Conservation (phyloP, 2,329 filamentous ascomycete species). For the Ambrosiella beaveri region DNA sequence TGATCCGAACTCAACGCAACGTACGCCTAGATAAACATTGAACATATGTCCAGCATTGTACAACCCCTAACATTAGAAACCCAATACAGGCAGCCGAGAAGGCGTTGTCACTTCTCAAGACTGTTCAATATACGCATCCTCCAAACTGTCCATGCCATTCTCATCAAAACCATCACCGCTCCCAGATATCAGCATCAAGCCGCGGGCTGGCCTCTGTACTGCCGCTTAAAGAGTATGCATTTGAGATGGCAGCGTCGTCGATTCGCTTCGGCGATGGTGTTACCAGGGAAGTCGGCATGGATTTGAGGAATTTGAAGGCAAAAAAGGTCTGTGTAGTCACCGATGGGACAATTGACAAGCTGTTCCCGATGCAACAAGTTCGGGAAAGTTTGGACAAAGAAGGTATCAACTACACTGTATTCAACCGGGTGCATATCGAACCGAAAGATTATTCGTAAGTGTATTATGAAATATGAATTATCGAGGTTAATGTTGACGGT, state of each 20-base stretch:
- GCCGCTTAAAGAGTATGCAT: constrained; percentile 79
- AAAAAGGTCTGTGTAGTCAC: constrained; percentile 86
- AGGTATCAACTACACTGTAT: constrained; percentile 67
- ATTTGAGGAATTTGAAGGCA: constrained; percentile 77
- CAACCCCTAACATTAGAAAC: not conserved
- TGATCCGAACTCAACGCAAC: constrained; percentile 8
- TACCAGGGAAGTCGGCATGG: constrained; percentile 95
- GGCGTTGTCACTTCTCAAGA: constrained; percentile 59
- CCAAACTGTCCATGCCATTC: constrained; percentile 84
- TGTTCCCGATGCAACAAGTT: constrained; percentile 82
- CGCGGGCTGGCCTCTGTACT: constrained; percentile 22
- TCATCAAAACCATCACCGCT: constrained; percentile 65
- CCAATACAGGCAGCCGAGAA: constrained; percentile 36
- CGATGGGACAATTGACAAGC: constrained; percentile 60
- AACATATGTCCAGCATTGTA: too few species aligned
- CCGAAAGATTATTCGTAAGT: constrained; percentile 83
- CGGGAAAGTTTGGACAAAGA: constrained; percentile 62
- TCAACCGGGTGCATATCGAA: constrained; percentile 64
- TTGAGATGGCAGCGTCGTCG: constrained; percentile 92
- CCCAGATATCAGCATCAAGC: constrained; percentile 46
- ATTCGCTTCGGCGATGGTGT: constrained; percentile 88
- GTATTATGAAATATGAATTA: not conserved
- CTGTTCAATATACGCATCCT: constrained; percentile 81
- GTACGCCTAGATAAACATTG: constrained; percentile 1
- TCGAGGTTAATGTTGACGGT: not conserved